Conservation (phyloP, 805 yeast species). For the Candida xiaguanensis region DNA sequence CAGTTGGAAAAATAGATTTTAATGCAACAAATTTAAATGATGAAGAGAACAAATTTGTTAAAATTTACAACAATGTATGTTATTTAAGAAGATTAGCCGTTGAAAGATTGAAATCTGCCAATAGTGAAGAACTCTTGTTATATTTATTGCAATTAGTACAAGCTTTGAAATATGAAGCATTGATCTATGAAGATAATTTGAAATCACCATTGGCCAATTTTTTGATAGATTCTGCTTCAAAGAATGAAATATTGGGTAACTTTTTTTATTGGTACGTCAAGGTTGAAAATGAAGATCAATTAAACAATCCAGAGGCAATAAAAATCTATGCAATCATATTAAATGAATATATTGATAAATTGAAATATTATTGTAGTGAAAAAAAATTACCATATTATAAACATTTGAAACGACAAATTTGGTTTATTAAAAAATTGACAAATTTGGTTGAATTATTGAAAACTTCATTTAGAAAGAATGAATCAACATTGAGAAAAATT, state of each 20-base stretch:
- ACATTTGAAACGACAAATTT: slow-evolving; percentile 57
- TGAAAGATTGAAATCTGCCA: slow-evolving; percentile 71
- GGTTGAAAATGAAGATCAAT: slow-evolving; percentile 75
- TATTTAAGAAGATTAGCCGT: slow-evolving; percentile 86
- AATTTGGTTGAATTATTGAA: slow-evolving; percentile 64
- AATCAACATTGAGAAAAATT: slow-evolving; percentile 71
- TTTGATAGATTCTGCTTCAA: slow-evolving; percentile 65
- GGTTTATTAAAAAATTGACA: slow-evolving; percentile 63
- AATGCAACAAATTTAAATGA: slow-evolving; percentile 12
- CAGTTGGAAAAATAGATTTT: not conserved
- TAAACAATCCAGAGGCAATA: slow-evolving; percentile 13
- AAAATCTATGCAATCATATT: slow-evolving; percentile 31
- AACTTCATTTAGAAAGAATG: slow-evolving; percentile 50
- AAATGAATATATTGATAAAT: slow-evolving; percentile 39
- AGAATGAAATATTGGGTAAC: slow-evolving; percentile 67
- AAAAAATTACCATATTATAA: slow-evolving; percentile 32
- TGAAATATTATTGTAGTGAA: slow-evolving; percentile 24
- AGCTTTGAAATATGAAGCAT: slow-evolving; percentile 75
- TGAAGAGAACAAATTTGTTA: slow-evolving; percentile 28
- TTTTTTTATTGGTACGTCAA: slow-evolving; percentile 89
- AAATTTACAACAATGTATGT: slow-evolving; percentile 39
- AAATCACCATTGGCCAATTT: slow-evolving; percentile 70
- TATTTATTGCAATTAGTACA: slow-evolving; percentile 88
- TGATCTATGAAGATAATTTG: slow-evolving; percentile 22
- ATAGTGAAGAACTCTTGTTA: slow-evolving; percentile 74